Evolutionary conservation across 139 green algal genomes (phyloP), one percentile per base, ranked within the genome.

Genomic region (Volvox africanus): DNA sequence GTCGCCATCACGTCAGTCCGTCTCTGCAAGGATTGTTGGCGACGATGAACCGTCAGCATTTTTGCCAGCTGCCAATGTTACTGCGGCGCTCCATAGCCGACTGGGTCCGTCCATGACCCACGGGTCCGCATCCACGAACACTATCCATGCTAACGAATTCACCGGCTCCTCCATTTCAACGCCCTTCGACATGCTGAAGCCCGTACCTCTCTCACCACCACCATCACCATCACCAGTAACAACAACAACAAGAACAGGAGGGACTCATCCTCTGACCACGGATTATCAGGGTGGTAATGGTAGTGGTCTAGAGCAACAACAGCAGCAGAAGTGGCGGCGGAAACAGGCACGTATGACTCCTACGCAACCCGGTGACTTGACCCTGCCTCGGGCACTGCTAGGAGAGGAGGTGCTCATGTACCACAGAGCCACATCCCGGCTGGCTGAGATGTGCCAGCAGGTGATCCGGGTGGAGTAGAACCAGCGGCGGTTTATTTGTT

Each of bases 321-420:
- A 35, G 44, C 80, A 61, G 21, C 28, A n/a, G 30, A 32, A 67
- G 30, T 33, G 28, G 11, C 28, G 33, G 61, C 16, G 18, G 14
- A 13, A 32, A n/a, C 61, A 44, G 65, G 44, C 9, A 55, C 44
- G 5, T n/a, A 19, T 18, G 55, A n/a, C 26, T 18, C 55, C 22
- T n/a, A n/a, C n/a, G 37, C 37, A 37, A 21, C 82, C 33, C 0
- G 61, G 55, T 11, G 61, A 91, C 16, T 33, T 91, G 61, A 18
- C 22, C 13, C 35, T 86, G 0, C 87, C 76, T 2, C 19, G 14
- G 19, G 26, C 87, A 18, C 33, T 95, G 85, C 32, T 93, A 30
- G 37, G 62, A 24, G 93, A 94, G 80, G 91, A 95, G 78, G 93
- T 93, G 33, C 90, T 95, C 30, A 94, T 94, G 91, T 95, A 95